A percentile compares a stretch with the other conserved stretches of the same genome.
Conservation (phyloP, 306 rosid species). For the Prunus mira region DNA sequence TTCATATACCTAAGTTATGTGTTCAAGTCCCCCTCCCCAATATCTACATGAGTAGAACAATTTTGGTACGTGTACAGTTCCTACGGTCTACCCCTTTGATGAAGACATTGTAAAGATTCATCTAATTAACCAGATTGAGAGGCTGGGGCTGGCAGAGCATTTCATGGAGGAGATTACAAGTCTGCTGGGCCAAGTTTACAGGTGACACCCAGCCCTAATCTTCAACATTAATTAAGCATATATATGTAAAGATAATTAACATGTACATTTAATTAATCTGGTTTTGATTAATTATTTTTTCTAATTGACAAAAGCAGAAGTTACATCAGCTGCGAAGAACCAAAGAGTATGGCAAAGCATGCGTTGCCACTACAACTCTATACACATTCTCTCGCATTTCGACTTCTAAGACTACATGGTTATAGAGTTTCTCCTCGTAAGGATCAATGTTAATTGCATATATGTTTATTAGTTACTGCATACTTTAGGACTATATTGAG, state of each 20-base stretch:
- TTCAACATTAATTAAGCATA: too few relatives aligned
- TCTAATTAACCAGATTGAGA: slow-evolving; percentile 10
- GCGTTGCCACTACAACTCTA: background rate
- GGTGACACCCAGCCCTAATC: background rate
- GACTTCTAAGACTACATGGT: slow-evolving; percentile 13
- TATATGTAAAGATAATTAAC: too few relatives aligned
- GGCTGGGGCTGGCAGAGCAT: slow-evolving; percentile 8
- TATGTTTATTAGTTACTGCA: too few relatives aligned
- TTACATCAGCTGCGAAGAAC: slow-evolving; percentile 1
- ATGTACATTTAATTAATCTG: too few relatives aligned
- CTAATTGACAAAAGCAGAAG: background rate
- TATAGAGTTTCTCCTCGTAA: slow-evolving; percentile 15
- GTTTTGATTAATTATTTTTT: background rate
- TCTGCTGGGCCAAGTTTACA: background rate
- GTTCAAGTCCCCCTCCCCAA: too few relatives aligned
- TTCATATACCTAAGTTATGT: too few relatives aligned
- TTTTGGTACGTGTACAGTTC: background rate
- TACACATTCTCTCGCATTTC: slow-evolving; percentile 18
- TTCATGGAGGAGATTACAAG: slow-evolving; percentile 7
- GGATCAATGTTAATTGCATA: background rate
- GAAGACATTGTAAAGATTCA: slow-evolving; percentile 3
- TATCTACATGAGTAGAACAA: background rate
- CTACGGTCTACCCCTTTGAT: slow-evolving; percentile 7
- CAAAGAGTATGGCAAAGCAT: background rate
- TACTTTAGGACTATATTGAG: too few relatives aligned